Evolutionary conservation across 768 basidiomycete species (phyloP).

Genomic region (Mycena kentingensis): DNA sequence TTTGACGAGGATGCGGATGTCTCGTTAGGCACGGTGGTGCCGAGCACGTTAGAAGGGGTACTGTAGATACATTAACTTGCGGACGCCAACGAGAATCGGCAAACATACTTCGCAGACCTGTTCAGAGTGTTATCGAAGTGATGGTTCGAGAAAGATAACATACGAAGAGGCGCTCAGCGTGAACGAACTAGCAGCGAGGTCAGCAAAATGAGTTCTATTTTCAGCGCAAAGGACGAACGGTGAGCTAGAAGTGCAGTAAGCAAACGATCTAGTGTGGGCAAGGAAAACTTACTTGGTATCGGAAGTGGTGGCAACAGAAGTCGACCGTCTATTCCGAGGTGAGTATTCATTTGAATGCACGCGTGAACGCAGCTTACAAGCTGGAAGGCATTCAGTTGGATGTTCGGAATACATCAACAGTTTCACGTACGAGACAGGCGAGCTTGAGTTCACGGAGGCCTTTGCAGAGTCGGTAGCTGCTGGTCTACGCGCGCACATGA

Average conservation of each 20-base stretch:
- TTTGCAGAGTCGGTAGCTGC: too few relatives aligned
- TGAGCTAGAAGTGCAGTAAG: neutral
- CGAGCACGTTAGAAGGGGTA: neutral
- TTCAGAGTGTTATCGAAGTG: neutral
- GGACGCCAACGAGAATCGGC: neutral
- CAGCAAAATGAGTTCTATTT: neutral
- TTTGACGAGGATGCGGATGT: neutral
- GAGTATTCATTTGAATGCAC: too few relatives aligned
- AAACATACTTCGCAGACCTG: neutral
- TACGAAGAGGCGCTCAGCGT: constrained; percentile 1
- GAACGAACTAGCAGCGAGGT: neutral
- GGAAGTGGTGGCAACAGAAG: neutral
- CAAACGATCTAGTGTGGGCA: neutral
- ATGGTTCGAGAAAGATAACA: neutral
- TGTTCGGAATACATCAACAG: too few relatives aligned
- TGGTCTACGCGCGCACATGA: too few relatives aligned
- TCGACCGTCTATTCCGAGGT: neutral
- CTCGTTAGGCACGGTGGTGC: neutral
- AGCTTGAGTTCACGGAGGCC: too few relatives aligned
- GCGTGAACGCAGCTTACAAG: too few relatives aligned
- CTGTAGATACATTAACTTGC: neutral
- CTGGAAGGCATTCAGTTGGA: too few relatives aligned
- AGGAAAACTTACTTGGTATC: neutral
- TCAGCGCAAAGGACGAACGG: neutral
- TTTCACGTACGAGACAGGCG: too few relatives aligned